Percentiles rank a stretch among this genome's conserved stretches.
These are phyloP conservation scores for Coemansia sp. DNA, from an alignment of 192 early-diverging fungal species.

Conservation along the genomic window DNA sequence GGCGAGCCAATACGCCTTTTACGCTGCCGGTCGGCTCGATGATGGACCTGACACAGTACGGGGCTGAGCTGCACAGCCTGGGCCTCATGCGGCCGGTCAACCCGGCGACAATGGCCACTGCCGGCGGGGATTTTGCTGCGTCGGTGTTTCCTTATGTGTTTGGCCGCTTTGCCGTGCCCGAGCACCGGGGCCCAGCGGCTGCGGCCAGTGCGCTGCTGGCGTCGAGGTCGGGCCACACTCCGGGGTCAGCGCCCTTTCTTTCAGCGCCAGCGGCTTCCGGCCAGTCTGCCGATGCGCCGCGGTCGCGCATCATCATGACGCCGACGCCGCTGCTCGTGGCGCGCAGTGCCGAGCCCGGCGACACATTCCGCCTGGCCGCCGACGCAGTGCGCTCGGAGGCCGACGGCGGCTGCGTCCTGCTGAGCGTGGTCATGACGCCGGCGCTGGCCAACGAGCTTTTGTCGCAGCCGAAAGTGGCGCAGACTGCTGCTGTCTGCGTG, in stretches of 20 bases:
- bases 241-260: constrained; percentile 22
- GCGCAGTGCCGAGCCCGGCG: constrained; percentile 2
- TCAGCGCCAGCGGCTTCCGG: too few species aligned
- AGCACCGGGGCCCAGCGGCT: constrained; percentile 28
- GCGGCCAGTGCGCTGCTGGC: constrained; percentile 40
- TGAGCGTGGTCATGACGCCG: constrained; percentile 39
- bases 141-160: constrained; percentile 45
- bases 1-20: background rate
- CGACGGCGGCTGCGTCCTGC: constrained; percentile 6
- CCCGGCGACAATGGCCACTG: constrained; percentile 19
- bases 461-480: constrained; percentile 19
- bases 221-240: constrained; percentile 23
- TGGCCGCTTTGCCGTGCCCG: constrained; percentile 42
- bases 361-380: constrained; percentile 29
- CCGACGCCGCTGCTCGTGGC: constrained; percentile 36
- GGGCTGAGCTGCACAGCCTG: constrained; percentile 21
- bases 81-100: constrained; percentile 44
- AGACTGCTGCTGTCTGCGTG: constrained; percentile 33
- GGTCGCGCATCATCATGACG: constrained; percentile 35
- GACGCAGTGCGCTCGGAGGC: constrained; percentile 4
- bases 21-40: constrained; percentile 32
- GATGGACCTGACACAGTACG: constrained; percentile 37
- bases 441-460: constrained; percentile 34
- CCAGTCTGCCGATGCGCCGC: too few species aligned
- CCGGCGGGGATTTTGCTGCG: constrained; percentile 29